Base-by-base conservation (phyloP, 345 rosid species). In the Nephelium lappaceum region DNA sequence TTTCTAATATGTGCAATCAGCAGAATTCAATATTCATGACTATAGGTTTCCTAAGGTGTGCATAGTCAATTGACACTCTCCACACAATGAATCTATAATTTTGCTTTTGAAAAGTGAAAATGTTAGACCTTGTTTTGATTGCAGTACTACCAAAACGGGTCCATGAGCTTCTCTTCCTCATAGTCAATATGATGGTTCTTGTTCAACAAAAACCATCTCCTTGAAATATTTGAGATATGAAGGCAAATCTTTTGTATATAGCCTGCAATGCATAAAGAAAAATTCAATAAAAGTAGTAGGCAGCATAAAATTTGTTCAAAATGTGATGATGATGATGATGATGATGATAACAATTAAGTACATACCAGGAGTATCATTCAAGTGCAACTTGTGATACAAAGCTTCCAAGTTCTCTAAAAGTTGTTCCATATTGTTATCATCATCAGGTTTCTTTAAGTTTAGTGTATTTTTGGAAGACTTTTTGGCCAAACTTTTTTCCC, bases 151-250 rank as follows among this genome's bases (percentile, higher is more conserved):
- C 97, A 88, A 42, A 95, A 62, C 51, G 85, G 86, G 67, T 84
- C 86, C 51, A 84, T 80, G 39, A 81, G 62, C 74, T 63, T 80
- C 75, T 77, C 81, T 73, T 89, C 90, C 25, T 82, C 88, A 14
- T 42, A 69, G 69, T 83, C 82, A 73, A 83, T 67, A 76, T 9
- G 86, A 84, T 71, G 82, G 77, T 42, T 82, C 90, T 43, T 81
- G 71, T 78, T 90, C 91, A 81, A 88, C 90, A 80, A 91, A 91
- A 71, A 88, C 81, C 73, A 88, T 88, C 70, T 89, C 86, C 73
- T 87, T 89, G 25, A 92, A 92, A 69, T 84, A 86, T 9, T 84
- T 80, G 51, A 88, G 81, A 79, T 86, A 91, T 5, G 89, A 77
- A 19, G 83, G 84, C 65, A 93, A 81, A 88, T 86, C 88, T 70